Evolutionary conservation across 1,284 basidiomycete genomes (phyloP), one percentile per base, ranked within the genome.

Genomic region (Bjerkandera adusta): DNA sequence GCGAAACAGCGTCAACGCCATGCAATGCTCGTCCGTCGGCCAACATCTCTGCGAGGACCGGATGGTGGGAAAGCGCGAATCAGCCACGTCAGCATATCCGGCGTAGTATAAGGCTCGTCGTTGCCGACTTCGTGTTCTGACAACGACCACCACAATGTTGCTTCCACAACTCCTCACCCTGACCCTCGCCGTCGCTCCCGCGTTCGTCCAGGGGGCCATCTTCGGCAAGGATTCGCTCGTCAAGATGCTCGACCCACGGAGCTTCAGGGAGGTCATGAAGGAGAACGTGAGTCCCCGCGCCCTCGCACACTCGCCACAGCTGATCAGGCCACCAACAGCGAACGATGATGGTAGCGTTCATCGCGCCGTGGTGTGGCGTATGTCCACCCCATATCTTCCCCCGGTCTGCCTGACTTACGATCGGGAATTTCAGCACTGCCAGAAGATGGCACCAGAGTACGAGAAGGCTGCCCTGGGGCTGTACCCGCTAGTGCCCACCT

Each of bases 291-390:
- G 86, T 71, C 27, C 45, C 22, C 32, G 12, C 21, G 6, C 30
- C 29, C n/a, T 47, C 21, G 25, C 24, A 32, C 18, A 11, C 6
- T 36, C 27, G 24, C 8, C 16, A 16, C 15, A 7, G 32, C 34
- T 15, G 22, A 18, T 38, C 32, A n/a, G n/a, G 12, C 21, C 29
- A 48, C 20, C 30, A 32, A 30, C 55, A 90, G 88, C 70, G 77
- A 67, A 87, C 88, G 25, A 81, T 75, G 39, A 63, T 92, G 57
- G 82, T 93, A n/a, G 91, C 91, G 1, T 94, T 93, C 59, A 86
- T 93, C 6, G 92, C 91, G 21, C 88, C 90, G 5, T 94, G 91
- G 89, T 91, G 89, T 59, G 89, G 88, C 52, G 90, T 91, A 64
- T 65, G 87, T 64, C 21, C 36, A 13, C 27, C 6, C 13, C 20